Conservation (phyloP, 352 stramenopile genomes). For the Pythium coloratum region DNA sequence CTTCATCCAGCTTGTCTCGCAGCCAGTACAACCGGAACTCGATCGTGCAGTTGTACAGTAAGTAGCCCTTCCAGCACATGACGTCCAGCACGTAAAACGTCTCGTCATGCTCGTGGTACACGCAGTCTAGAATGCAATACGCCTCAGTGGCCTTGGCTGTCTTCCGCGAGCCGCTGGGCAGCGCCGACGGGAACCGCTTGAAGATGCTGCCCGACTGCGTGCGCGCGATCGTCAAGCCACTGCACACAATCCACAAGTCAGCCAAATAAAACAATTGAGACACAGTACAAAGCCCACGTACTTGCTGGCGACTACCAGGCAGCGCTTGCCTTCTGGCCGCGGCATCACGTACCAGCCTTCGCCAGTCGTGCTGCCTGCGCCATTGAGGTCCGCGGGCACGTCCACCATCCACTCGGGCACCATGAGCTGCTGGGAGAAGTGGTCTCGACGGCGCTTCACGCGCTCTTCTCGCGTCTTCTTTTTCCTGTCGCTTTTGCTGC, state of each 20-base stretch:
- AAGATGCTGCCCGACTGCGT: slow-evolving; percentile 77
- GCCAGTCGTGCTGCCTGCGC: slow-evolving; percentile 58
- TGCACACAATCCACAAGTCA: slow-evolving; percentile 20
- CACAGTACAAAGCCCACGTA: slow-evolving; percentile 27
- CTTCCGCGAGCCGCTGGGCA: slow-evolving; percentile 82
- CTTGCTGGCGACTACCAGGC: slow-evolving; percentile 86
- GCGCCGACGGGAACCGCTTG: slow-evolving; percentile 83
- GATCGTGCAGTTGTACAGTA: slow-evolving; percentile 92
- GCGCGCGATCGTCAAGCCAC: slow-evolving; percentile 75
- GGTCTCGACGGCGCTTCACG: slow-evolving; percentile 63
- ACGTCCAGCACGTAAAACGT: slow-evolving; percentile 94
- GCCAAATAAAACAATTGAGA: not conserved
- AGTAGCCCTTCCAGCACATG: slow-evolving; percentile 94
- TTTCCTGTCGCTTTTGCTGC: slow-evolving; percentile 31
- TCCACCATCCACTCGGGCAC: slow-evolving; percentile 91
- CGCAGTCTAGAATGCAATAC: slow-evolving; percentile 91
- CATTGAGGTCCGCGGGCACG: slow-evolving; percentile 82
- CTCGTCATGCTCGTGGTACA: slow-evolving; percentile 86
- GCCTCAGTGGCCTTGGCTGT: slow-evolving; percentile 66
- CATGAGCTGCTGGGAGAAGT: slow-evolving; percentile 84
- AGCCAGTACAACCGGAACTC: slow-evolving; percentile 93
- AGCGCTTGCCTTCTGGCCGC: slow-evolving; percentile 90
- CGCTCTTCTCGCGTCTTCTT: slow-evolving; percentile 73
- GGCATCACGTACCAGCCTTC: slow-evolving; percentile 91
- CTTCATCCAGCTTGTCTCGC: slow-evolving; percentile 88